These are phyloP conservation scores for Fusarium bulbicola DNA, from an alignment of 2,329 filamentous ascomycete species.

Conservation along the genomic window DNA sequence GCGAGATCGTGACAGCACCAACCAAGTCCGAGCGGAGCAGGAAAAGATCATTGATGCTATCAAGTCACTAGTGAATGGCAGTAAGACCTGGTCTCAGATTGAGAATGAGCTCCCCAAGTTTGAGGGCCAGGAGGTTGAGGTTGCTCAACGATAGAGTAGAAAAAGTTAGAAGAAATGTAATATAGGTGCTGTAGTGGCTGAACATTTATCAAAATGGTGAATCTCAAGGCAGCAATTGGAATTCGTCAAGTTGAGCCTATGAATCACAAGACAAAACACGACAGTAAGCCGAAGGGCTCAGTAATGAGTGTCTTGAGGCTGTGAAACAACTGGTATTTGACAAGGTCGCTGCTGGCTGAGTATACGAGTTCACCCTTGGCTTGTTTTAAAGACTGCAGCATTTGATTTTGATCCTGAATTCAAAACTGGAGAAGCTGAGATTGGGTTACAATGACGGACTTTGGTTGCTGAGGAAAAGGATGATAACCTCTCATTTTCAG, in stretches of 20 bases:
- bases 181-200: constrained; percentile 27
- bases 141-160: constrained; percentile 47
- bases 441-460: constrained; percentile 25
- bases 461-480: constrained; percentile 12
- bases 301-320: constrained; percentile 11
- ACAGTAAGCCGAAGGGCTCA: not conserved
- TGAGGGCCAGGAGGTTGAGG: constrained; percentile 75
- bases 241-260: constrained; percentile 21
- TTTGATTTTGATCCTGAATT: not conserved
- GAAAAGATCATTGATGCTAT: constrained; percentile 82
- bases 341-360: not conserved
- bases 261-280: constrained; percentile 12
- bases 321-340: not conserved
- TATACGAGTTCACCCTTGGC: not conserved
- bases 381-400: not conserved
- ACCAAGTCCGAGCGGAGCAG: constrained; percentile 86
- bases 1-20: constrained; percentile 88
- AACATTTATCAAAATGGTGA: not conserved
- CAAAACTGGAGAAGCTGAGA: constrained; percentile 12
- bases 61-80: constrained; percentile 59
- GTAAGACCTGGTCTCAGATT: constrained; percentile 73
- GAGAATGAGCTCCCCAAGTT: constrained; percentile 83
- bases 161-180: constrained; percentile 30
- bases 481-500: constrained; percentile 13
- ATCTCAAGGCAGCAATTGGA: constrained; percentile 15